These are phyloP conservation scores for Marchantia polymorpha DNA, from an alignment of 225 moss, liverwort and hornwort genomes.

Conservation along the genomic window DNA sequence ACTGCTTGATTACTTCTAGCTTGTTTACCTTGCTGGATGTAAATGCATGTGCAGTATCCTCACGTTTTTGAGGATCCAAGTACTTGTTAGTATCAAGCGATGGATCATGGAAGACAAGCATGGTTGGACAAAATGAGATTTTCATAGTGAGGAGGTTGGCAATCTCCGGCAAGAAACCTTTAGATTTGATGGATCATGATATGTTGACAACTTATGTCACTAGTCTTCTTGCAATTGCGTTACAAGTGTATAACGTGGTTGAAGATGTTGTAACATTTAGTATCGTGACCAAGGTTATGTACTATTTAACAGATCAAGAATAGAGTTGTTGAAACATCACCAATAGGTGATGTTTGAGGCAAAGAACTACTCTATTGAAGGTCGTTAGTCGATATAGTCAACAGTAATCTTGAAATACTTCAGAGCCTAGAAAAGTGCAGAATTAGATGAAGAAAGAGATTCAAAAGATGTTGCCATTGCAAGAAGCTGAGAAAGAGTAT, in stretches of 20 bases:
- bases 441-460: no score
- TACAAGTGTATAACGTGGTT: slow-evolving; percentile 90
- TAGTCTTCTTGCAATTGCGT: slow-evolving; percentile 84
- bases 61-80: slow-evolving; percentile 85
- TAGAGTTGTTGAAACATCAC: no score
- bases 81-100: slow-evolving; percentile 74
- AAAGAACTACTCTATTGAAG: no score
- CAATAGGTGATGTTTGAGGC: no score
- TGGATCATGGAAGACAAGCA: slow-evolving; percentile 80
- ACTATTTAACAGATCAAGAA: no score
- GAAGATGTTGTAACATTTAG: slow-evolving; percentile 82
- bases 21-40: slow-evolving; percentile 95
- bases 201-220: slow-evolving; percentile 94
- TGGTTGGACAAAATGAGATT: slow-evolving; percentile 47
- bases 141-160: slow-evolving; percentile 29
- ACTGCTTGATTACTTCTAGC: slow-evolving; percentile 87
- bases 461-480: no score
- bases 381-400: no score
- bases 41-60: slow-evolving; percentile 64
- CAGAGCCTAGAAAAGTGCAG: no score
- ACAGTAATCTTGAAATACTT: no score
- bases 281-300: slow-evolving; percentile 90
- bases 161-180: slow-evolving; percentile 42
- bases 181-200: slow-evolving; percentile 62
- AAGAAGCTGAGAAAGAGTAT: no score